Base-by-base conservation (phyloP, 305 asterid genomes). In the Plantago coronopus region DNA sequence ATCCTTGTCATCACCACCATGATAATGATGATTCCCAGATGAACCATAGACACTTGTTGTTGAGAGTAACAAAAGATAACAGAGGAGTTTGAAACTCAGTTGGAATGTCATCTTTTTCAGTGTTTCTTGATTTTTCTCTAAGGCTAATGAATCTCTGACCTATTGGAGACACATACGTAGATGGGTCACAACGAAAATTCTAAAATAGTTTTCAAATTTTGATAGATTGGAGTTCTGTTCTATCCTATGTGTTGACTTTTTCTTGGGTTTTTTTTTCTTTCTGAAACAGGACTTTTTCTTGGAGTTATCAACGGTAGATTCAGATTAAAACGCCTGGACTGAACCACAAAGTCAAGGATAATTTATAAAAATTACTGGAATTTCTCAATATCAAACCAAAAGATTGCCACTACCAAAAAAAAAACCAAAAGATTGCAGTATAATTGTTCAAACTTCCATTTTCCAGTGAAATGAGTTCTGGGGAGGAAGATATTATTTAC, bases 251-350 rank as follows among this genome's bases (percentile, higher is more conserved):
- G 50, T 46, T 15, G 50, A 46, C 50, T 46, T 46, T 45, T 46
- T 46, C 50, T 46, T 2, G 17, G 7, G n/a, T n/a, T n/a, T n/a
- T n/a, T n/a, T n/a, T n/a, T n/a, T n/a, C n/a, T n/a, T n/a, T n/a
- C n/a, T n/a, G n/a, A n/a, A n/a, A n/a, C n/a, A n/a, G n/a, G 50
- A 46, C 50, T 46, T 46, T 45, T 46, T 46, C 50, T 46, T 2
- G 17, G 7, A 46, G 21, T 46, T n/a, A 45, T 45, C 49, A 18
- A 45, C 49, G 4, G 7, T 45, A 17, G 18, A 2, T 5, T 27
- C 6, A 27, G 31, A 3, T 27, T 27, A n/a, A n/a, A n/a, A n/a
- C n/a, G n/a, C 31, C 3, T 27, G 31, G 31, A 27, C n/a, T 0
- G 31, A 7, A 27, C 31, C 3, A 27, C 5, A 27, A 27, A 27